A percentile compares a stretch with the other conserved stretches of the same genome.
Evolutionary conservation across 306 rosid species (phyloP).

Genomic region (Urtica urens): DNA sequence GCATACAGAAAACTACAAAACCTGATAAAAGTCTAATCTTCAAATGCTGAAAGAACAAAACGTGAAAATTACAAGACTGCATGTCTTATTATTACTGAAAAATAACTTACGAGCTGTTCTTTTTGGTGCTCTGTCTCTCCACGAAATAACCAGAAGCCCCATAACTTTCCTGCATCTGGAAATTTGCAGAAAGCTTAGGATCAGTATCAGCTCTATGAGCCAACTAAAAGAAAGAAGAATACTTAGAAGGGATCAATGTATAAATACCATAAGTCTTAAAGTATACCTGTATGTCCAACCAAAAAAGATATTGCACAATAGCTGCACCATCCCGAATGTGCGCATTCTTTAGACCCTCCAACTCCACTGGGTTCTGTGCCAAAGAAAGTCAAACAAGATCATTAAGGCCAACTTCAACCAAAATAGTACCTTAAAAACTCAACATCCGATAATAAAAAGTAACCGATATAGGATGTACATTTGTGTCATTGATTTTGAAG

Average conservation of each 20-base stretch:
- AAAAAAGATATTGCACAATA: slow-evolving; percentile 83
- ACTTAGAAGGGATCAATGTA: slow-evolving; percentile 8
- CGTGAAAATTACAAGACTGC: too few species aligned
- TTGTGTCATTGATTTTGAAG: too few species aligned
- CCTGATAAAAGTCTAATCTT: too few species aligned
- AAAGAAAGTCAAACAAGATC: neutral
- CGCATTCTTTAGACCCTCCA: slow-evolving; percentile 76
- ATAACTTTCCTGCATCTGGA: slow-evolving; percentile 81
- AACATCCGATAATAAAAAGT: too few species aligned
- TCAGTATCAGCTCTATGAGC: slow-evolving; percentile 12
- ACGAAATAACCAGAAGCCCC: slow-evolving; percentile 89
- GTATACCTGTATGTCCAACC: slow-evolving; percentile 81
- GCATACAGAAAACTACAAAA: too few species aligned
- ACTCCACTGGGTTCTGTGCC: slow-evolving; percentile 66
- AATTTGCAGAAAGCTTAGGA: slow-evolving; percentile 23
- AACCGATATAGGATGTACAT: too few species aligned
- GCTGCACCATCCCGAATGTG: slow-evolving; percentile 97
- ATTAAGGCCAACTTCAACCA: neutral
- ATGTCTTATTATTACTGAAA: too few species aligned
- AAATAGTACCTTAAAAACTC: too few species aligned
- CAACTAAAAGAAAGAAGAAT: neutral
- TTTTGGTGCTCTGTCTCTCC: slow-evolving; percentile 33
- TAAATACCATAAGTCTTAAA: slow-evolving; percentile 14
- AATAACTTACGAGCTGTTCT: slow-evolving; percentile 47
- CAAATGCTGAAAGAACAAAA: too few species aligned